Percentiles rank a stretch among this genome's conserved stretches.
phyloP scores from a whole-genome alignment of 2,329 filamentous ascomycete species.

The Ophiocordyceps sinensis region DNA sequence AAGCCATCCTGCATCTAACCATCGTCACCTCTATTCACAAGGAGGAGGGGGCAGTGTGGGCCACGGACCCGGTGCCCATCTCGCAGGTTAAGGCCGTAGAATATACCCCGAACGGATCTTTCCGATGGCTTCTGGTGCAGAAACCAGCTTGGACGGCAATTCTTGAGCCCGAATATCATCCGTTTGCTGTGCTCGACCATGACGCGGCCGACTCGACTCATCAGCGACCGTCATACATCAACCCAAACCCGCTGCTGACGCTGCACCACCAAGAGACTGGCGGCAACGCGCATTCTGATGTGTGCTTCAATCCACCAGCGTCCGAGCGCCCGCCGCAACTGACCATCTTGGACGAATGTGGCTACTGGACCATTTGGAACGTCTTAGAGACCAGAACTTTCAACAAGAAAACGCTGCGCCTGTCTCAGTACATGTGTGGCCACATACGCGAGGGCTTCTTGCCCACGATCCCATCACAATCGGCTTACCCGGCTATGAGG shows the following conservation, averaged over 20 bases:
- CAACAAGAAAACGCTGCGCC: conserved; percentile 17
- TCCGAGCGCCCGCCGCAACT: conserved; percentile 41
- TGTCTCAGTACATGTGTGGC: conserved; percentile 23
- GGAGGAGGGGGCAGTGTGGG: conserved; percentile 39
- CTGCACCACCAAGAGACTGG: conserved; percentile 39
- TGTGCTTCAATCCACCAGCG: conserved; percentile 45
- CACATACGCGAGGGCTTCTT: conserved; percentile 26
- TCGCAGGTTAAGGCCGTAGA: conserved; percentile 34
- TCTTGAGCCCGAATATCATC: conserved; percentile 34
- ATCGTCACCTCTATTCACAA: conserved; percentile 24
- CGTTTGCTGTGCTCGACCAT: conserved; percentile 16
- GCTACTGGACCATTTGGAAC: conserved; percentile 56
- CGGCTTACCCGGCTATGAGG: conserved; percentile 17
- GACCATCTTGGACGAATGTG: conserved; percentile 48
- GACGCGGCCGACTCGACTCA: conserved; percentile 3
- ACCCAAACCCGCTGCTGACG: conserved; percentile 37
- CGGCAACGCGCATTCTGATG: conserved; percentile 42
- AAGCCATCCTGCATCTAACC: conserved; percentile 31
- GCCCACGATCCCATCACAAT: conserved; percentile 14
- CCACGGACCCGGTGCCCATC: conserved; percentile 34
- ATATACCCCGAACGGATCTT: conserved; percentile 20
- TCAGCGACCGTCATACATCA: conserved; percentile 33
- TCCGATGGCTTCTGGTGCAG: conserved; percentile 40
- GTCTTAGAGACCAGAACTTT: conserved; percentile 24
- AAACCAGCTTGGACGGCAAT: conserved; percentile 36